These are phyloP conservation scores for Monilinia laxa DNA, from an alignment of 2,329 filamentous ascomycete species.

Conservation along the genomic window DNA sequence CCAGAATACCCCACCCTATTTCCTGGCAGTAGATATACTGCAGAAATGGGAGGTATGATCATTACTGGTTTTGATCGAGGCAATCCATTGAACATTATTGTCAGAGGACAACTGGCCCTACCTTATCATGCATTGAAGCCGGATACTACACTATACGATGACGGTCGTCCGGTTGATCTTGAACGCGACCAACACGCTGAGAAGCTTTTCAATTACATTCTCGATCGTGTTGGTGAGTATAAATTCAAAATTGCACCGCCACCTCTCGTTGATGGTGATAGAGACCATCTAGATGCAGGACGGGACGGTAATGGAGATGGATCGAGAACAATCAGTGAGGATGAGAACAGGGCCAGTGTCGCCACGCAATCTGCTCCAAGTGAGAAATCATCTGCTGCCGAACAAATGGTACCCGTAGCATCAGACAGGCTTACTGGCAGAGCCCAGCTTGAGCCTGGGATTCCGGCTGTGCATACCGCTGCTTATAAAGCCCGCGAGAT, in stretches of 20 bases:
- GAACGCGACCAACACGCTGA: constrained; percentile 80
- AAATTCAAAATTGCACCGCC: constrained; percentile 72
- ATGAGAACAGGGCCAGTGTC: constrained; percentile 62
- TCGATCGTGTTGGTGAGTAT: constrained; percentile 88
- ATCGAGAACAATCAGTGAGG: constrained; percentile 67
- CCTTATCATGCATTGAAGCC: constrained; percentile 78
- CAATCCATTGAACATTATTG: constrained; percentile 87
- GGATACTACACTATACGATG: constrained; percentile 88
- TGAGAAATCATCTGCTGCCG: constrained; percentile 25
- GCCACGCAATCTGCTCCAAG: constrained; percentile 55
- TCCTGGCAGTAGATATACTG: constrained; percentile 68
- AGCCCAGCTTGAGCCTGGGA: constrained; percentile 68
- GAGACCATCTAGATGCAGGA: constrained; percentile 76
- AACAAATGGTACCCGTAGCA: constrained; percentile 61
- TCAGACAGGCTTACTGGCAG: constrained; percentile 70
- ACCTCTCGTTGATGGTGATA: constrained; percentile 78
- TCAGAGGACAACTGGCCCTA: constrained; percentile 85
- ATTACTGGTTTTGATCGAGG: constrained; percentile 95
- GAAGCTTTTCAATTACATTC: constrained; percentile 89
- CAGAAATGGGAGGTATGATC: constrained; percentile 97
- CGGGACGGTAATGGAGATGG: constrained; percentile 73
- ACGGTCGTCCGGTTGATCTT: constrained; percentile 73
- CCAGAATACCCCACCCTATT: constrained; percentile 54
- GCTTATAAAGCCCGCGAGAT: constrained; percentile 74
- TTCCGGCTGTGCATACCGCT: constrained; percentile 68